These are phyloP conservation scores for Tetrapisispora taiwanensis DNA, from an alignment of 805 yeast species.

Conservation along the genomic window DNA sequence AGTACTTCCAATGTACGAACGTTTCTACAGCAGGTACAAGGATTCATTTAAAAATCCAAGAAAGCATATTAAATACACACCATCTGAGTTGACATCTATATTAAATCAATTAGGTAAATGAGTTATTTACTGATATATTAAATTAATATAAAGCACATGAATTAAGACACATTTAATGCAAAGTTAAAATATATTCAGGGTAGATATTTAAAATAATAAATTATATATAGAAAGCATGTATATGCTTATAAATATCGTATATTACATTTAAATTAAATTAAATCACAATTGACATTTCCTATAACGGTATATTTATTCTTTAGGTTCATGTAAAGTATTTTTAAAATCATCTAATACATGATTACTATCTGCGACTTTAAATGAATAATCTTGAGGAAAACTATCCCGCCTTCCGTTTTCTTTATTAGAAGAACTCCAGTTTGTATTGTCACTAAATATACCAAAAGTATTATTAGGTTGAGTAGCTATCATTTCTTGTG, in stretches of 20 bases:
- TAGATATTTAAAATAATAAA: no score
- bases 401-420: constrained; percentile 6
- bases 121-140: background rate
- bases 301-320: no score
- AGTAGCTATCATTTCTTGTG: constrained; percentile 7
- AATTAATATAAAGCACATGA: background rate
- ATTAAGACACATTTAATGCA: no score
- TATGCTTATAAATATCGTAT: no score
- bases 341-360: constrained; percentile 20
- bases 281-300: no score
- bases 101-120: constrained; percentile 21
- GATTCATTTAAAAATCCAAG: constrained; percentile 29
- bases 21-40: constrained; percentile 61
- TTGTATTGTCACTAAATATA: constrained; percentile 5
- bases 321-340: constrained; percentile 7
- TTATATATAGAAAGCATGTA: no score
- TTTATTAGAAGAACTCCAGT: constrained; percentile 22
- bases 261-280: no score
- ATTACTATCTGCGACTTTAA: constrained; percentile 13
- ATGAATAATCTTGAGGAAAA: constrained; percentile 10
- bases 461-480: background rate
- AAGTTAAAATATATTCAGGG: no score
- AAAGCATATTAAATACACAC: constrained; percentile 30
- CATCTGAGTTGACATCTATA: constrained; percentile 21
- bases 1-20: constrained; percentile 73